Evolutionary conservation across 2,329 filamentous ascomycete species (phyloP), one percentile per base, ranked within the genome.

Genomic region (Teratosphaeria epicoccoides): DNA sequence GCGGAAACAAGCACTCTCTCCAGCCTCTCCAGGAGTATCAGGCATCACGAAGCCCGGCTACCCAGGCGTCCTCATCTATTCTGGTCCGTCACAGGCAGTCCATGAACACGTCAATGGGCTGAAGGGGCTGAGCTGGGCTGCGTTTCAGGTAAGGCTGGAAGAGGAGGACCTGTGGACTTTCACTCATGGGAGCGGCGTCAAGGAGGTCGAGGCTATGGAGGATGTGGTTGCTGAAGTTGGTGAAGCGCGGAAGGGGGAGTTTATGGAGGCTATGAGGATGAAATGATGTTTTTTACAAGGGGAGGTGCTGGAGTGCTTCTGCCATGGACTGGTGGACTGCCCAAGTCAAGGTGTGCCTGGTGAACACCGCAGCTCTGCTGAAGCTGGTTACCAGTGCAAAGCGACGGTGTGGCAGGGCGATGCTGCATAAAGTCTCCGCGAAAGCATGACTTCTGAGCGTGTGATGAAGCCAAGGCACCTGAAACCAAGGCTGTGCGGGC

Each of bases 21-120:
- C 72, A 0, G 5, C 63, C 1, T 57, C 57, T 3, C 33, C 56
- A 0, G 48, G 43, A 14, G 57, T 74, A n/a, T 65, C 66, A 2
- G 72, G 72, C 12, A 59, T 74, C 29, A 72, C 72, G 0, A 74
- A 74, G 52, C 71, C 72, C 1, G 72, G 72, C 7, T 73, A 74
- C 51, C 72, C 72, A 22, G 72, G 72, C 12, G 61, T 74, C 4
- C 61, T 75, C 53, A 53, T 74, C 26, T 75, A 71, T 53, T 68
- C 68, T 3, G 72, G 72, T 0, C 67, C 70, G 2, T 55, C 58
- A 0, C 43, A 51, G 10, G 65, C 65, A 1, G 70, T 75, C 23
- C 61, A 63, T 43, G 69, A 70, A 40, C 72, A 74, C 53, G 67
- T 74, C 29, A 67, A 66, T 33, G 64, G 63, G 20, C 59, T 75